Evolutionary conservation across 2,329 filamentous ascomycete species (phyloP), one percentile per base, ranked within the genome.

Genomic region (Calonectria leucothoes): DNA sequence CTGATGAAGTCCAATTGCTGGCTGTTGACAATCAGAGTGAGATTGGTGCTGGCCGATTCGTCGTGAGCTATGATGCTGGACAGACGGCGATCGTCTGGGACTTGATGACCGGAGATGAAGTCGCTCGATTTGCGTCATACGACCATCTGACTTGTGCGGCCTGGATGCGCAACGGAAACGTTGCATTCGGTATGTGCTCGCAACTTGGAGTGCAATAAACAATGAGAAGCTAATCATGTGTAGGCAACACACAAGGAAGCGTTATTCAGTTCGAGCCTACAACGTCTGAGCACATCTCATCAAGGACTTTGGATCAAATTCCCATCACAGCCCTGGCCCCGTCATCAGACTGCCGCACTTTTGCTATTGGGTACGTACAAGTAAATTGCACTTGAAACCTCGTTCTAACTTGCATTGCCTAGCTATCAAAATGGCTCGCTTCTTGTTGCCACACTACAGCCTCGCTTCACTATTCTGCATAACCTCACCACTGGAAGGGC

Each of bases 41-140:
- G 78, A 88, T 92, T 74, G 96, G 96, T 4, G 93, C 93, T 0
- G 97, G 96, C 33, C 90, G 96, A 75, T 86, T 98, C 73, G 95
- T 98, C 3, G 95, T 98, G 74, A 98, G 95, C 86, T 98, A 98
- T 81, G 97, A 99, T 87, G 91, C 91, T 23, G 93, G 95, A 45
- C 94, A 96, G 84, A 98, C 95, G 1, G 95, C 96, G 5, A 98
- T 98, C 82, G 95, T 98, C 10, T 99, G 97, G 97, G 96, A 99
- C 85, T 89, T 98, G 74, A 92, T 97, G 86, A 97, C 95, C 0
- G 97, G 97, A 63, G 93, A 95, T 73, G 95, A 98, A 84, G 90
- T 98, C 72, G 93, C 96, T 48, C 91, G 96, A n/a, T 98, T 98
- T 86, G 93, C 93, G 29, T 97, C 96, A 0, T 98, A 98, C 81